A percentile compares a stretch with the other conserved stretches of the same genome.
phyloP scores from a whole-genome alignment of 148 eudicot genomes.

The Rhododendron ovatum region DNA sequence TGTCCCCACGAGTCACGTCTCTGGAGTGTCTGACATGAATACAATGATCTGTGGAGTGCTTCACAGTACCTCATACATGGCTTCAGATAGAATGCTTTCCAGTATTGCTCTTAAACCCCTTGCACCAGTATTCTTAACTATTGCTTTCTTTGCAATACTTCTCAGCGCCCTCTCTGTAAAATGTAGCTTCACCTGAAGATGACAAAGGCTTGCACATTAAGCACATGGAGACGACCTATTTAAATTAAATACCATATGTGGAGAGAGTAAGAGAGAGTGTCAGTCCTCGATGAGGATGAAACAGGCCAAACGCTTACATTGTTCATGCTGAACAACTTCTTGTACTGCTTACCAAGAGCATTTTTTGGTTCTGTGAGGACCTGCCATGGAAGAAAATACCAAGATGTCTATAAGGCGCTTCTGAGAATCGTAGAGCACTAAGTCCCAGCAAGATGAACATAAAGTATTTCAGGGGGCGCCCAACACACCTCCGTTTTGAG shows the following conservation, averaged over 20 bases:
- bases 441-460: neutral
- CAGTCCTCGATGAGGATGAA: neutral
- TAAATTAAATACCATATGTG: neutral
- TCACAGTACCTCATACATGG: slow-evolving; percentile 53
- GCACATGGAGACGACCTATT: slow-evolving; percentile 1
- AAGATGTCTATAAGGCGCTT: neutral
- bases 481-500: neutral
- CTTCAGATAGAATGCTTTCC: slow-evolving; percentile 48
- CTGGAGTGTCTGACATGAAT: neutral
- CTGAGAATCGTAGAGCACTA: neutral
- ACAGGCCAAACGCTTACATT: slow-evolving; percentile 47
- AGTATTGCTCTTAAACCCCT: slow-evolving; percentile 56
- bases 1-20: neutral
- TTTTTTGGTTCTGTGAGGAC: slow-evolving; percentile 91
- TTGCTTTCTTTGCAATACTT: slow-evolving; percentile 48
- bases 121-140: slow-evolving; percentile 55
- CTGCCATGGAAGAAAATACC: slow-evolving; percentile 28
- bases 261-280: slow-evolving; percentile 1
- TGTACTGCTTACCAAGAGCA: slow-evolving; percentile 93
- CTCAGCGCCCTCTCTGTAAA: slow-evolving; percentile 37
- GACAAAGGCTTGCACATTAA: neutral
- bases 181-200: slow-evolving; percentile 49
- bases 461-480: neutral
- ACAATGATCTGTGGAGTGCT: neutral
- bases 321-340: slow-evolving; percentile 84